phyloP scores from a whole-genome alignment of 176 grass and related monocot species.

The Aechmea fasciata region DNA sequence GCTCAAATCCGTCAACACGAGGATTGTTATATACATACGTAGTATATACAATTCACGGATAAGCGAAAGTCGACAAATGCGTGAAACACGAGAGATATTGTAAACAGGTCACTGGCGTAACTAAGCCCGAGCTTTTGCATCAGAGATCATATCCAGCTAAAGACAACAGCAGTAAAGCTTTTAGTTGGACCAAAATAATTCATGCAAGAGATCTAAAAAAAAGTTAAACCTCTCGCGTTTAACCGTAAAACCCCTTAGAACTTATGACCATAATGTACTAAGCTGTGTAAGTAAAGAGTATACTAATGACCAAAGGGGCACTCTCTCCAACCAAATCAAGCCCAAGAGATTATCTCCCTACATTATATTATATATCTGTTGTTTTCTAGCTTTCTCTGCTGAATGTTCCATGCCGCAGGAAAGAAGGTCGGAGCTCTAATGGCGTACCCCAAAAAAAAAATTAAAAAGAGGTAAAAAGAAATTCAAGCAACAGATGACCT shows the following conservation, averaged over 20 bases:
- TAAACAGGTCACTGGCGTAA: too few species aligned
- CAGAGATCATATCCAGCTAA: too few species aligned
- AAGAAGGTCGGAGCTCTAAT: neutral
- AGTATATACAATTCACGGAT: too few species aligned
- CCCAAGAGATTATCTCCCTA: too few species aligned
- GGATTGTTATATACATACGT: too few species aligned
- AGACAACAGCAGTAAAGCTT: too few species aligned
- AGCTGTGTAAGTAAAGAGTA: neutral
- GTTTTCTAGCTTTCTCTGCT: neutral
- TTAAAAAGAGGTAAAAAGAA: neutral
- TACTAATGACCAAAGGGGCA: neutral
- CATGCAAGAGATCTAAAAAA: conserved; percentile 4
- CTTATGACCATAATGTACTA: neutral
- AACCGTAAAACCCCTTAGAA: neutral
- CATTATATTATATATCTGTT: too few species aligned
- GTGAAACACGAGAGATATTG: too few species aligned
- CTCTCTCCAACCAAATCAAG: neutral
- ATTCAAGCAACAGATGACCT: conserved; percentile 1
- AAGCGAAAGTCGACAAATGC: too few species aligned
- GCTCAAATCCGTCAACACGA: too few species aligned
- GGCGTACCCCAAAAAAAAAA: neutral
- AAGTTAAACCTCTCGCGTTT: neutral
- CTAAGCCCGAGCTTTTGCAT: too few species aligned
- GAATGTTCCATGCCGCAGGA: neutral
- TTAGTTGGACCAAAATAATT: too few species aligned